Conservation (phyloP, 2,329 filamentous ascomycete species). For the Botrytis tulipae region DNA sequence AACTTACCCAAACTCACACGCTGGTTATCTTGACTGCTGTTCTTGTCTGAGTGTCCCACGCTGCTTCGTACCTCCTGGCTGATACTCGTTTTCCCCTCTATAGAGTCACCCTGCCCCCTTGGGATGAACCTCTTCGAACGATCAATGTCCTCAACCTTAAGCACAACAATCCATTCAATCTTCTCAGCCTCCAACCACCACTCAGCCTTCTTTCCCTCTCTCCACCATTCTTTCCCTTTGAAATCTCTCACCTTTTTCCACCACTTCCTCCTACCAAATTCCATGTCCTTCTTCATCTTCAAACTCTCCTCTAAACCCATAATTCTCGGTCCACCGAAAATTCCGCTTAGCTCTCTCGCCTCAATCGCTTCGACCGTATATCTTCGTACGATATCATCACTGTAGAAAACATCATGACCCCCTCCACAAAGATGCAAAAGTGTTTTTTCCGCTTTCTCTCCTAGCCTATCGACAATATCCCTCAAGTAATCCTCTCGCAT, state of each 20-base stretch:
- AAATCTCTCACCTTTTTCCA: not conserved
- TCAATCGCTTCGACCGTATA: not conserved
- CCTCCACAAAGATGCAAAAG: not conserved
- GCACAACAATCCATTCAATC: not conserved
- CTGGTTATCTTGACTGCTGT: not conserved
- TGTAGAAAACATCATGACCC: not conserved
- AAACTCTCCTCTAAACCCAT: not conserved
- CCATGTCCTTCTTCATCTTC: not conserved
- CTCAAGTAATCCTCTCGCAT: not conserved
- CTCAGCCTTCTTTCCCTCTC: not conserved
- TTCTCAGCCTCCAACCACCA: not conserved
- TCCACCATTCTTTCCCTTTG: not conserved
- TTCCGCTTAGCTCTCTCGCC: not conserved
- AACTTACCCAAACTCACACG: not conserved
- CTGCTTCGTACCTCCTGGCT: not conserved
- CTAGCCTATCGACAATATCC: not conserved
- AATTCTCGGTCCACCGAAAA: not conserved
- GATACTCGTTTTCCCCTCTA: not conserved
- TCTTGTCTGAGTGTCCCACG: not conserved
- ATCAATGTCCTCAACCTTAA: not conserved
- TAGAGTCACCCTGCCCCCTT: accelerated
- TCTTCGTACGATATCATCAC: not conserved
- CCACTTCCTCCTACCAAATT: not conserved
- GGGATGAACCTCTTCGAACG: no score
- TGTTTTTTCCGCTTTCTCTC: not conserved